These are phyloP conservation scores for Ploettnerulaceae sp. DNA, from an alignment of 2,329 filamentous ascomycete genomes.

Conservation along the genomic window DNA sequence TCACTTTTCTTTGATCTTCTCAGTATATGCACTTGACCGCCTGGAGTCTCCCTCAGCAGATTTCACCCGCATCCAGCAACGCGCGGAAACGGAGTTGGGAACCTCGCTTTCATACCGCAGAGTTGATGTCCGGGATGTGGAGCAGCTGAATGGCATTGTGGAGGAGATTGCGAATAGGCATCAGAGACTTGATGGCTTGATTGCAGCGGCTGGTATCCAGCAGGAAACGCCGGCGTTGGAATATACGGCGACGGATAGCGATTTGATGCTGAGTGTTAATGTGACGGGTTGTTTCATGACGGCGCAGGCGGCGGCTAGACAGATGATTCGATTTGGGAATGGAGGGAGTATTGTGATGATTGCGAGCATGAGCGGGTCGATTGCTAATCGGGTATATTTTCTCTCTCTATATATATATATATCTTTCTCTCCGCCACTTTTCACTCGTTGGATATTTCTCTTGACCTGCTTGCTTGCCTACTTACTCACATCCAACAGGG, in stretches of 20 bases:
- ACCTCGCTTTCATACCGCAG: slow-evolving; percentile 65
- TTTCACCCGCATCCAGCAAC: slow-evolving; percentile 54
- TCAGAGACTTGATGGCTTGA: slow-evolving; percentile 72
- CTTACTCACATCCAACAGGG: slow-evolving; percentile 39
- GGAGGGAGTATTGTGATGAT: slow-evolving; percentile 62
- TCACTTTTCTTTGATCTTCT: too few species aligned
- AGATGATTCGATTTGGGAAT: slow-evolving; percentile 57
- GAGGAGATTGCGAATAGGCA: slow-evolving; percentile 63
- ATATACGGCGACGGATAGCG: slow-evolving; percentile 68
- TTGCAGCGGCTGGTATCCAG: slow-evolving; percentile 68
- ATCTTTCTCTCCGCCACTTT: not conserved
- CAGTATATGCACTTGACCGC: slow-evolving; percentile 30
- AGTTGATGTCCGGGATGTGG: slow-evolving; percentile 73
- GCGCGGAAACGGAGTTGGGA: slow-evolving; percentile 40
- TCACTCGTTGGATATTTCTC: not conserved
- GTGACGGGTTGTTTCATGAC: slow-evolving; percentile 83
- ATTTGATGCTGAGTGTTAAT: slow-evolving; percentile 79
- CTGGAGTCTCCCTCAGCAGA: slow-evolving; percentile 45
- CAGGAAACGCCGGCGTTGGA: slow-evolving; percentile 80
- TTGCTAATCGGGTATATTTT: slow-evolving; percentile 59
- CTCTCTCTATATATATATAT: too few species aligned
- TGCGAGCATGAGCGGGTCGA: slow-evolving; percentile 64
- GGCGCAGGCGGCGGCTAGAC: slow-evolving; percentile 79
- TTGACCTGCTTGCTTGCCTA: not conserved
- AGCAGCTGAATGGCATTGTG: slow-evolving; percentile 61